Conservation (phyloP, 768 basidiomycete genomes). For the Pleurotus eryngii region DNA sequence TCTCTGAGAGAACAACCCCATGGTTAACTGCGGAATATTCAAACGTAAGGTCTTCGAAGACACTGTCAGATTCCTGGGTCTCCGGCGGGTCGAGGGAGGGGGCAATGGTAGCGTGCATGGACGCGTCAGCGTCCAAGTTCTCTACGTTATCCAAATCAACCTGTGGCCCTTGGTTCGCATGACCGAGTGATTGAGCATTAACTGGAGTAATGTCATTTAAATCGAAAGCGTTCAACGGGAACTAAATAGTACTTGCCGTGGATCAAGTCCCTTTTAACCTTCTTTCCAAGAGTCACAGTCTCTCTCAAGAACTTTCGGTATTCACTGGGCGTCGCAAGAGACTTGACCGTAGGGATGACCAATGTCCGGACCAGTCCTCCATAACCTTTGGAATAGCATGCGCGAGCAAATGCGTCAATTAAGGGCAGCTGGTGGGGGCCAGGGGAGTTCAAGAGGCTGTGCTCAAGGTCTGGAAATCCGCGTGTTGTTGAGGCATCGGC, state of each 20-base stretch:
- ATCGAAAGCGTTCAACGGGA: no score
- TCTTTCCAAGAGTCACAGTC: background rate
- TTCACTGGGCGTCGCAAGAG: conserved; percentile 7
- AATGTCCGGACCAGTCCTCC: conserved; percentile 15
- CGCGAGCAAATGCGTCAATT: conserved; percentile 38
- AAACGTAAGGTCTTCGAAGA: background rate
- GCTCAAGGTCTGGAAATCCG: conserved; percentile 11
- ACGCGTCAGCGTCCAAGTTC: no score
- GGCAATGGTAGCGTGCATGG: no score
- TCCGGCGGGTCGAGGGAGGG: background rate
- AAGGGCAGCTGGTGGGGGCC: conserved; percentile 30
- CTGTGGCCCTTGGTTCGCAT: no score
- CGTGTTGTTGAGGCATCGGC: conserved; percentile 14
- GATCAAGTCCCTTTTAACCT: no score
- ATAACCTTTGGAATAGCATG: conserved; percentile 48
- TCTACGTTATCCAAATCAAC: no score
- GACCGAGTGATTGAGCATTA: no score
- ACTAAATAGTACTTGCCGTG: no score
- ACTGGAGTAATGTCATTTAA: no score
- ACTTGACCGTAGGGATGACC: conserved; percentile 22
- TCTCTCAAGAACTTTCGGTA: conserved; percentile 12
- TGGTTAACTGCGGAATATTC: background rate
- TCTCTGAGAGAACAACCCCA: background rate
- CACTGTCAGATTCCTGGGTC: background rate
- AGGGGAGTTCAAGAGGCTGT: conserved; percentile 25